phyloP scores from a whole-genome alignment of 1,284 basidiomycete genomes.

The Leccinum insigne region DNA sequence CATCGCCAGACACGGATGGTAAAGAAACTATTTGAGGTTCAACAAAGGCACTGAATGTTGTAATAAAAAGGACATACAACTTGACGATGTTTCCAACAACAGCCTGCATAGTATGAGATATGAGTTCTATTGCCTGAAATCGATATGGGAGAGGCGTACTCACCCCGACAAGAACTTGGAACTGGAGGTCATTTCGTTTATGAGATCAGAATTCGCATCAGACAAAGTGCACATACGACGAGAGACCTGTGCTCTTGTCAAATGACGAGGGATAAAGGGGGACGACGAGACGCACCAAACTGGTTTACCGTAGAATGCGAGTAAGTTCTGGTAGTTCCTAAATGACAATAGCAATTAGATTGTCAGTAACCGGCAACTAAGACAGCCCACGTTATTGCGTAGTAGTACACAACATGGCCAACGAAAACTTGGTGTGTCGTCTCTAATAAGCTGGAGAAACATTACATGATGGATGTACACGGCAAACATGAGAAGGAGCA shows the following conservation, averaged over 20 bases:
- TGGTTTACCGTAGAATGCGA: constrained; percentile 41
- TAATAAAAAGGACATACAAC: constrained; percentile 40
- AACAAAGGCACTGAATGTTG: not conserved
- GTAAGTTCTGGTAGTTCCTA: constrained; percentile 49
- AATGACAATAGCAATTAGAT: constrained; percentile 9
- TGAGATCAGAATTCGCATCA: not conserved
- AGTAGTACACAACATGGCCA: constrained; percentile 56
- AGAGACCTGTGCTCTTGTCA: constrained; percentile 25
- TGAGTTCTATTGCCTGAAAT: constrained; percentile 5
- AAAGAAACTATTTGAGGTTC: constrained; percentile 46
- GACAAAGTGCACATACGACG: constrained; percentile 18
- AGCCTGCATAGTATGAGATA: constrained; percentile 37
- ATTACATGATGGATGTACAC: not conserved
- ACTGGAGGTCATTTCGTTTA: constrained; percentile 33
- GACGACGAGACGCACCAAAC: constrained; percentile 43
- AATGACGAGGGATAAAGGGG: not conserved
- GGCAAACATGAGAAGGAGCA: not conserved
- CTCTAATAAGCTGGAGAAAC: constrained; percentile 46
- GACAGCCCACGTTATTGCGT: constrained; percentile 47
- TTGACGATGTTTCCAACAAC: constrained; percentile 61
- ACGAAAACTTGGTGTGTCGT: constrained; percentile 54
- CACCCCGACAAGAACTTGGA: constrained; percentile 59
- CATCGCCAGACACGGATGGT: constrained; percentile 70
- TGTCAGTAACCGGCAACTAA: not conserved
- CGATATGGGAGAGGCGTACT: constrained; percentile 26